Evolutionary conservation across 305 asterid species (phyloP).

Genomic region (Fraxinus sp.): DNA sequence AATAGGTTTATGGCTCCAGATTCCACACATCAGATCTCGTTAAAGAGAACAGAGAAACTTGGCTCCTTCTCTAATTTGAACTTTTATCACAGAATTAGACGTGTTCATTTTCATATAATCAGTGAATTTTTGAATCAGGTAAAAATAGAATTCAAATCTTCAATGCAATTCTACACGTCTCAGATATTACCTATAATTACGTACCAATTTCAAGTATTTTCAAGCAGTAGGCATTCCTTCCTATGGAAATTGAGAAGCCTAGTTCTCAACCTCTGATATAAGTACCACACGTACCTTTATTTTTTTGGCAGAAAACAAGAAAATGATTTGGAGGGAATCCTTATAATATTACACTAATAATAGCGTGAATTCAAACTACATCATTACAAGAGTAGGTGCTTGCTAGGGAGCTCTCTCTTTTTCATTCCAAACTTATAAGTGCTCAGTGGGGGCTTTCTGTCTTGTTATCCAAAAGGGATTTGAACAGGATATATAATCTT

Average conservation of each 20-base stretch:
- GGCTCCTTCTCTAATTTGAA: not conserved
- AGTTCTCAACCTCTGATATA: not conserved
- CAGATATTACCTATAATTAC: not conserved
- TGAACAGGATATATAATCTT: not conserved
- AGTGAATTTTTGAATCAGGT: not conserved
- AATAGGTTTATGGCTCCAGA: not conserved
- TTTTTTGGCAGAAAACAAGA: not conserved
- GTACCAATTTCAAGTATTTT: not conserved
- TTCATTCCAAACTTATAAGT: conserved; percentile 11
- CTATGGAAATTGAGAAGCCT: not conserved
- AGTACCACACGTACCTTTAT: not conserved
- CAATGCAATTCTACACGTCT: not conserved
- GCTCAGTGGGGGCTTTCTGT: conserved; percentile 11
- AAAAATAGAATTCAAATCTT: not conserved
- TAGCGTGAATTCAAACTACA: not conserved
- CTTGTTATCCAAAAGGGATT: conserved; percentile 7
- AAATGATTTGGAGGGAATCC: not conserved
- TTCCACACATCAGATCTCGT: not conserved
- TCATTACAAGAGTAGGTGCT: not conserved
- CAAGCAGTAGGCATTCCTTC: not conserved
- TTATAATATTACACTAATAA: not conserved
- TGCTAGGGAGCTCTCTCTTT: not conserved
- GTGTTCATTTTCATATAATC: not conserved
- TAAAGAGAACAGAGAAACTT: not conserved
- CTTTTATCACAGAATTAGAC: not conserved